Conservation (phyloP, 441 rosid genomes). For the Manihot esculenta region DNA sequence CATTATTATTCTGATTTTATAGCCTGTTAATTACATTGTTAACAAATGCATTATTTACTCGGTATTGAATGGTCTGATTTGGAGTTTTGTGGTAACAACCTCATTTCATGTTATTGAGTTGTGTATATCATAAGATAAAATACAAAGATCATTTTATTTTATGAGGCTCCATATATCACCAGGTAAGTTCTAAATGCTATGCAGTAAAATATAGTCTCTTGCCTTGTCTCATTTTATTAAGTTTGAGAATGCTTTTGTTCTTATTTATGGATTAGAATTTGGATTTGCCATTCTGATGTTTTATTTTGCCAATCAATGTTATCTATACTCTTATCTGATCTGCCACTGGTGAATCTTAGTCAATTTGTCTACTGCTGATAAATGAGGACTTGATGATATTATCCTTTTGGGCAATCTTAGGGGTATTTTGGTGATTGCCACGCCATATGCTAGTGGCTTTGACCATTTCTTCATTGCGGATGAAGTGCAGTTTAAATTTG, state of each 20-base stretch:
- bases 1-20: neutral
- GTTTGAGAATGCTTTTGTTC: neutral
- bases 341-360: neutral
- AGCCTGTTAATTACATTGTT: neutral
- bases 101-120: too few species aligned
- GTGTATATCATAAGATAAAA: neutral
- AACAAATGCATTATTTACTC: neutral
- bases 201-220: neutral
- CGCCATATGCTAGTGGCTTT: constrained; percentile 96
- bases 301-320: neutral
- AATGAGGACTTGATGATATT: constrained; percentile 15
- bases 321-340: neutral
- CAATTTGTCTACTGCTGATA: neutral
- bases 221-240: neutral
- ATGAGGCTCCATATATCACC: neutral
- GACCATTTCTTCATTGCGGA: constrained; percentile 90
- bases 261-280: neutral
- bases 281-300: neutral
- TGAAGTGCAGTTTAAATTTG: constrained; percentile 92
- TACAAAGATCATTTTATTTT: constrained; percentile 2
- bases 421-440: constrained; percentile 89
- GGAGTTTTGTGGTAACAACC: neutral
- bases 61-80: neutral
- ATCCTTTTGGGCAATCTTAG: constrained; percentile 39
- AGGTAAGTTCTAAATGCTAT: neutral